Base-by-base conservation (phyloP, 495 filamentous ascomycete species). In the Cercophora samala region DNA sequence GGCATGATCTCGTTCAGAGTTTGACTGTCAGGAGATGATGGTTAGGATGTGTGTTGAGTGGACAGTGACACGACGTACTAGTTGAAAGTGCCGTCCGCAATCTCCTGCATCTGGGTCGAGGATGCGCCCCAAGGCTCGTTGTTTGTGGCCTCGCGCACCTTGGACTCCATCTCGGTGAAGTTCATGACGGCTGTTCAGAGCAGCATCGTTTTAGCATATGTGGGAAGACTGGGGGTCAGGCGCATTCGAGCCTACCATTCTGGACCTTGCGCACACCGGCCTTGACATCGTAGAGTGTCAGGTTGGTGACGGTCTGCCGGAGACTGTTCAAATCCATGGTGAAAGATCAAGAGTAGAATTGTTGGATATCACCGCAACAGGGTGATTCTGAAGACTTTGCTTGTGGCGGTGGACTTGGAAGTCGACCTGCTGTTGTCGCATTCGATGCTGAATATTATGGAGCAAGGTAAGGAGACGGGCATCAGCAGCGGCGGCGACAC, bases 1-100 rank as follows among this genome's bases (percentile, higher is more conserved):
- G 95, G 95, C 95, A 99, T 99, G 75, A 99, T 98, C 78, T 99
- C 95, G 76, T 97, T 98, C 42, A 99, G 90, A 53, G 93, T 85
- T 87, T 97, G 93, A 75, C 95, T 99, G 72, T 42, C 52, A 24
- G 59, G 64, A 60, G 18, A 17, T 6, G 22, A 24, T 3, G 25
- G 51, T 62, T n/a, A 58, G 59, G 58, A 25, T 15, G 26, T 23
- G 54, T 37, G 5, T 62, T 25, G 56, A 66, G 62, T 58, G n/a
- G 32, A 19, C 17, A n/a, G 8, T 26, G 29, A 26, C 15, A 51
- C 18, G 24, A 86, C 93, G 78, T 80, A 97, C 95, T 99, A 99
- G 82, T 93, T 97, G 76, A 94, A 94, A 60, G 95, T 99, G 73
- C 90, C 96, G 81, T 92, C 97, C 78, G 95, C 92, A 76, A 99